phyloP scores from a whole-genome alignment of 805 yeast genomes.

The Kuraishia piskuri region DNA sequence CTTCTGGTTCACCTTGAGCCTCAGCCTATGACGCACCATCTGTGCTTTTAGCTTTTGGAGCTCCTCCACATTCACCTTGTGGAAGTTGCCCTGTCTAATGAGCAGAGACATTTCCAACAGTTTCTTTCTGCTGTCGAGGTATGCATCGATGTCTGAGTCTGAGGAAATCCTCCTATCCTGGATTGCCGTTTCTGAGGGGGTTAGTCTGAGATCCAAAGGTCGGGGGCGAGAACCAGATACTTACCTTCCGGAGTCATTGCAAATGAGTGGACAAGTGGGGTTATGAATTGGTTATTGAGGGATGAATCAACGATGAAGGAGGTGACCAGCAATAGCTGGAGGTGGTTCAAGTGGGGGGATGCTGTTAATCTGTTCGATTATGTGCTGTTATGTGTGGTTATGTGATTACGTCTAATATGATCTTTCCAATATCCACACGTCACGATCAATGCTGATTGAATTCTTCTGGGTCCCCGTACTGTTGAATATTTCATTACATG shows the following conservation, averaged over 20 bases:
- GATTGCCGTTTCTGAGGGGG: not conserved
- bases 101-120: conserved; percentile 9
- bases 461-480: too few relatives aligned
- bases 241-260: not conserved
- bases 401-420: too few relatives aligned
- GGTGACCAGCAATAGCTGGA: too few relatives aligned
- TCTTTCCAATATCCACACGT: too few relatives aligned
- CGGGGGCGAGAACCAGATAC: not conserved
- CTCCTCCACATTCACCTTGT: conserved; percentile 8
- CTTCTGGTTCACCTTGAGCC: conserved; percentile 11
- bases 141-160: conserved; percentile 20
- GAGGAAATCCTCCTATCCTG: conserved; percentile 1
- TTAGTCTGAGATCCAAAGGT: too few relatives aligned
- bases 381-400: too few relatives aligned
- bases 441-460: too few relatives aligned
- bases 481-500: too few relatives aligned
- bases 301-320: too few relatives aligned
- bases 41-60: conserved; percentile 12
- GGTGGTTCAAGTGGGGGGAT: too few relatives aligned
- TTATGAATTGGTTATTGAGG: not conserved
- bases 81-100: conserved; percentile 11
- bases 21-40: conserved; percentile 10
- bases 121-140: conserved; percentile 13
- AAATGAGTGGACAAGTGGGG: not conserved
- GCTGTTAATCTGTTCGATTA: too few relatives aligned